Percentiles rank a stretch among this genome's conserved stretches.
These are phyloP conservation scores for Echinochloa phyllopogon DNA, from an alignment of 176 grass and related monocot genomes.

Conservation along the genomic window DNA sequence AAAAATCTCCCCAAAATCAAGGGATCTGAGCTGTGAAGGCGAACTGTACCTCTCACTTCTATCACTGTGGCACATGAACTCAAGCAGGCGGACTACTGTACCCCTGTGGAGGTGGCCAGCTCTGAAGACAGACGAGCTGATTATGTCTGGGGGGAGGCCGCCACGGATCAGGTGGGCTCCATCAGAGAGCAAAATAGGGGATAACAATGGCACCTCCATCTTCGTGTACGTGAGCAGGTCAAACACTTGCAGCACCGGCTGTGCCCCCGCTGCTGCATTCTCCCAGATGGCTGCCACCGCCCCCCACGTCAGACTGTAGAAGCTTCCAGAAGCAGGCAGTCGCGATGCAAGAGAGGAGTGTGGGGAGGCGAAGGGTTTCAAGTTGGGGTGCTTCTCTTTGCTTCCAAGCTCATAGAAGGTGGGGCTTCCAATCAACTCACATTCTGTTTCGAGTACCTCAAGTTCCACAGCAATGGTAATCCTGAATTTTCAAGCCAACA, in stretches of 20 bases:
- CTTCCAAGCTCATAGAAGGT: neutral
- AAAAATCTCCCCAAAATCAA: too few relatives aligned
- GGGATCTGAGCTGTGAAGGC: too few relatives aligned
- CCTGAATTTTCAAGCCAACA: conserved; percentile 16
- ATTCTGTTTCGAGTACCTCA: conserved; percentile 6
- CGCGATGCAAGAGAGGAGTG: too few relatives aligned
- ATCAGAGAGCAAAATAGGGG: neutral
- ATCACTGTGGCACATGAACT: neutral
- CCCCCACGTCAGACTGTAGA: neutral
- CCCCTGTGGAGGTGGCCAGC: neutral
- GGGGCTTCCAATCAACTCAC: conserved; percentile 13
- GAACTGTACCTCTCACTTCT: neutral
- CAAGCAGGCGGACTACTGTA: neutral
- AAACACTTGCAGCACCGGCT: neutral
- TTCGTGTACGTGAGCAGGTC: neutral
- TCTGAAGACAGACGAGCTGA: neutral
- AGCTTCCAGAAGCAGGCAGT: neutral
- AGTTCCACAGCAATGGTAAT: conserved; percentile 12
- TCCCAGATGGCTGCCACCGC: conserved; percentile 1
- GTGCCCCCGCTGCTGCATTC: neutral
- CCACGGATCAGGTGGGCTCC: neutral
- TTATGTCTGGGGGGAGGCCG: neutral
- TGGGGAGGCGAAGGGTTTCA: neutral
- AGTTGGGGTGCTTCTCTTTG: neutral
- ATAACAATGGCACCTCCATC: neutral